Base-by-base conservation (phyloP, 2,329 filamentous ascomycete genomes). In the Neofusicoccum sp. region DNA sequence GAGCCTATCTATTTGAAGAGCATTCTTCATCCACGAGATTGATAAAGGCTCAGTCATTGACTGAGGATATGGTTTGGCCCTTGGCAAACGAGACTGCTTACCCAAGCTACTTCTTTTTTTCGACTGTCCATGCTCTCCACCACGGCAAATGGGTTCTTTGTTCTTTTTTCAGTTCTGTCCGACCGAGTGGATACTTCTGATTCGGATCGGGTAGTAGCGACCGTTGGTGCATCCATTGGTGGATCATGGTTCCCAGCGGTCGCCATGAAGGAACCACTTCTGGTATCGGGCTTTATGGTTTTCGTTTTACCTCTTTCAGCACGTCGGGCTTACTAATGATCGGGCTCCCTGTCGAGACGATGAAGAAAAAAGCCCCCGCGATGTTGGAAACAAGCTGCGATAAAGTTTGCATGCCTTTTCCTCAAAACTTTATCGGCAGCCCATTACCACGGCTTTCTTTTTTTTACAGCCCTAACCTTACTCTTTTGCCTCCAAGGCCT, bases 11-110 rank as follows among this genome's bases (percentile, higher is more conserved):
- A 26, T 56, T 33, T 34, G 38, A 38, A 43, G 16, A 56, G 38
- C 51, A 56, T 56, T 30, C n/a, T 12, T 56, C 51, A 56, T 33
- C 36, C 51, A 43, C 26, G 11, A 16, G 43, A 56, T 43, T 38
- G 20, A 43, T 56, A 56, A 38, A 36, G 36, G 51, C 51, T 43
- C 38, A 56, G 41, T 56, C 51, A 43, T 56, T 38, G 51, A 38
- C 51, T 56, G 51, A 26, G 26, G 16, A 31, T 38, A 43, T 43
- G 51, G 51, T 38, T 40, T 28, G 38, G 51, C 30, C 38, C 51
- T 43, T 30, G 51, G 30, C 36, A 31, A 43, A 36, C 41, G 14
- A 36, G 51, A 56, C 24, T 56, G 51, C 51, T 43, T 56, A 31
- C 36, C 26, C 51, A 28, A 43, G n/a, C n/a, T n/a, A n/a, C 30